Evolutionary conservation across 2,329 filamentous ascomycete genomes (phyloP).

Genomic region (Zymoseptoria brevis): DNA sequence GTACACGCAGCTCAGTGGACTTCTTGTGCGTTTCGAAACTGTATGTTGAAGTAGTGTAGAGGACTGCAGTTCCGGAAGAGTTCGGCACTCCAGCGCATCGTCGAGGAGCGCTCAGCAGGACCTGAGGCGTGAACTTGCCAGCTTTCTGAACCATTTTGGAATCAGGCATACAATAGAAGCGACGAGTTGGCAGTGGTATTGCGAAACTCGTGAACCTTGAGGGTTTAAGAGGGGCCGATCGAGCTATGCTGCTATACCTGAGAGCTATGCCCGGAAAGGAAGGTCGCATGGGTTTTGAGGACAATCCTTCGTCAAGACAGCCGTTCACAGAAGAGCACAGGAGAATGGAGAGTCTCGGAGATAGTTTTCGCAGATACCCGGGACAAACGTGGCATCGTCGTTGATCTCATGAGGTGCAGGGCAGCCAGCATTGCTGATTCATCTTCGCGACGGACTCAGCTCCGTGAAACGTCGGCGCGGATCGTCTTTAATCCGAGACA

Average conservation of each 20-base stretch:
- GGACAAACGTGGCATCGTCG: background rate
- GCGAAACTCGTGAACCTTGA: background rate
- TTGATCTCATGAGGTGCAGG: background rate
- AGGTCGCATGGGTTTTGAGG: background rate
- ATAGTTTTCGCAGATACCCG: background rate
- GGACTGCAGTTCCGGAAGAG: conserved; percentile 51
- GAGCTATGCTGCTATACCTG: background rate
- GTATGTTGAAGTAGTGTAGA: conserved; percentile 68
- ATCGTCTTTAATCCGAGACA: background rate
- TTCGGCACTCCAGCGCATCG: conserved; percentile 66
- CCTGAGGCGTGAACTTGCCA: conserved; percentile 66
- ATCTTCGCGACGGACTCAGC: background rate
- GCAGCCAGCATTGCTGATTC: background rate
- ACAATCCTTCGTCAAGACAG: background rate
- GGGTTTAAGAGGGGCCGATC: background rate
- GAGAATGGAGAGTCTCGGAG: background rate
- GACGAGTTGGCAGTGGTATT: background rate
- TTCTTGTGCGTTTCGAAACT: conserved; percentile 69
- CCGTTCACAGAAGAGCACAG: background rate
- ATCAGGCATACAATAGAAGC: background rate
- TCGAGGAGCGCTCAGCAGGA: conserved; percentile 67
- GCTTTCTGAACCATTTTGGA: conserved; percentile 59
- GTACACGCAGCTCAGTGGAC: conserved; percentile 58
- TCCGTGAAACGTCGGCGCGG: background rate
- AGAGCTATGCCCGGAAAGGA: background rate